Base-by-base conservation (phyloP, 257 asterid species). In the Nemophila menziesii region DNA sequence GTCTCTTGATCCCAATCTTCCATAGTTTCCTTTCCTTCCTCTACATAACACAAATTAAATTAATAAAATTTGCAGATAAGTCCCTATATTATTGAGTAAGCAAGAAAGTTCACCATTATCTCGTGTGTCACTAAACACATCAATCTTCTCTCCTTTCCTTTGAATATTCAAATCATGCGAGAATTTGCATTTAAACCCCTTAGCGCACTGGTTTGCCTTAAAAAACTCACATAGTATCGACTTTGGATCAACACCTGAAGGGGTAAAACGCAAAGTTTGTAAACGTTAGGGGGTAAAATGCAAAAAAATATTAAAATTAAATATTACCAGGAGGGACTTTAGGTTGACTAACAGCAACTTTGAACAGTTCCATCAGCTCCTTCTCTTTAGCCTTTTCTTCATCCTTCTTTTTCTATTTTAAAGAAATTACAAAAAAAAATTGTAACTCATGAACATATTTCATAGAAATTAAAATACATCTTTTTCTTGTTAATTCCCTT, bases 271-370 rank as follows among this genome's bases (percentile, higher is more conserved):
- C 33, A 43, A 3, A 6, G 3, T 27, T 16, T 24, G 26, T 11
- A 46, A 22, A n/a, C n/a, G n/a, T n/a, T n/a, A n/a, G n/a, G n/a
- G n/a, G n/a, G n/a, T n/a, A n/a, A n/a, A n/a, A n/a, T n/a, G n/a
- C n/a, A n/a, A n/a, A n/a, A n/a, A n/a, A n/a, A n/a, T n/a, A n/a
- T n/a, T n/a, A n/a, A n/a, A n/a, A n/a, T n/a, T n/a, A n/a, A n/a
- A n/a, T n/a, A n/a, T n/a, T 78, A 90, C 98, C 98, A 67, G 53
- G 51, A 33, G 98, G 98, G 54, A 85, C 93, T 73, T 90, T 90
- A 22, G 98, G 98, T 59, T 90, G 98, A 70, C 64, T 77, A 42
- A 90, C 71, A 22, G 98, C 96, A 49, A 90, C 71, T 64, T 85
- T 81, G 58, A 90, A 67, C 67, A 90, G 51, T 17, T 90, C 98